Percentiles rank a stretch among this genome's conserved stretches.
Conservation (phyloP, 768 basidiomycete genomes). For the Tephrocybe rancida region DNA sequence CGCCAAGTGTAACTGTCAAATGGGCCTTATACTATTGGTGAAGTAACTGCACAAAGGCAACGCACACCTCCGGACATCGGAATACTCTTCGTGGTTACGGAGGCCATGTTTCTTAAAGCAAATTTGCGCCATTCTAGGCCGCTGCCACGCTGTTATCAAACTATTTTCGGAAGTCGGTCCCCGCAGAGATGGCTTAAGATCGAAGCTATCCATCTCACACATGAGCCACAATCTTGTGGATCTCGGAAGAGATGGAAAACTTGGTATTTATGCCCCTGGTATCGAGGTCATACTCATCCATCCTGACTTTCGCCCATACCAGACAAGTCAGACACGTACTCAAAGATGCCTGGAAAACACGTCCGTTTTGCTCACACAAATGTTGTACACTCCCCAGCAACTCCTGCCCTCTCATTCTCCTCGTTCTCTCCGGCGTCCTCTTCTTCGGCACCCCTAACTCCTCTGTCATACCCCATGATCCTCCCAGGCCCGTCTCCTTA, state of each 20-base stretch:
- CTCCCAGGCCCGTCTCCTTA: neutral
- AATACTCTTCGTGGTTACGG: too few relatives aligned
- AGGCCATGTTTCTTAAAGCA: neutral
- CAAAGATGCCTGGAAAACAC: conserved; percentile 15
- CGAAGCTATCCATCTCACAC: neutral
- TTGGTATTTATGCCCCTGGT: neutral
- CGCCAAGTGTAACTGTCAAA: too few relatives aligned
- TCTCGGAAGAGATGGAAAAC: neutral
- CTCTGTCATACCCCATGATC: neutral
- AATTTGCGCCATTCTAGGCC: neutral
- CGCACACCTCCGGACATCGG: too few relatives aligned
- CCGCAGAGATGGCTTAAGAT: neutral
- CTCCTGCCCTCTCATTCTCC: neutral
- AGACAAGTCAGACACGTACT: neutral
- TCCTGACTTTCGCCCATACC: neutral
- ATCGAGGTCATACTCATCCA: neutral
- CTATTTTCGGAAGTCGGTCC: neutral
- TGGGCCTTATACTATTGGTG: too few relatives aligned
- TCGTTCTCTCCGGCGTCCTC: neutral
- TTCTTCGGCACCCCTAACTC: neutral
- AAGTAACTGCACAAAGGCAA: too few relatives aligned
- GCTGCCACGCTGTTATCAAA: neutral
- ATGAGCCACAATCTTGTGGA: neutral
- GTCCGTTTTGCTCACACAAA: conserved; percentile 29
- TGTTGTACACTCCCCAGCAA: conserved; percentile 1